Base-by-base conservation (phyloP, 2,329 filamentous ascomycete genomes). In the Penicillium sp. region DNA sequence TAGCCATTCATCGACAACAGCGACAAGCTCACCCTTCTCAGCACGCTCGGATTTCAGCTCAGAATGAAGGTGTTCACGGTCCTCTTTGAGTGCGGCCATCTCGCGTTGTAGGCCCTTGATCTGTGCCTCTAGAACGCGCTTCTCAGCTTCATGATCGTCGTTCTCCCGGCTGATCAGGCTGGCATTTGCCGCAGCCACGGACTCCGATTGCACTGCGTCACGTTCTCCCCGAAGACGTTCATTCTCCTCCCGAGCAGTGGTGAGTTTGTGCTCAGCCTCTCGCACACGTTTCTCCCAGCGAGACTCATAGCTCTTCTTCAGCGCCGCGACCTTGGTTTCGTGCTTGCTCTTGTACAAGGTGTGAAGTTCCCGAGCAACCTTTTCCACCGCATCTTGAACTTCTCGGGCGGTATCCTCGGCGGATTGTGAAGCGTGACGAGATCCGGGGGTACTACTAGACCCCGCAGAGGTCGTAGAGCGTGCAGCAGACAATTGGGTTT, bases 311-410 rank as follows among this genome's bases (percentile, higher is more conserved):
- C 77, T 80, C 56, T 82, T 80, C 62, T 83, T 97, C 50, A 98
- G 75, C 3, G 90, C 91, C 1, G 87, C 80, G 30, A 97, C 91
- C 72, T 98, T 98, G 48, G 84, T 87, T 71, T 97, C 91, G 64
- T 98, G 93, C 71, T 98, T 98, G 61, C 85, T 83, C 72, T 96
- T 97, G 77, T 98, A 98, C 8, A 95, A 77, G 0, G 84, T 78
- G 63, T 98, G 93, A 27, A 98, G 77, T 61, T 98, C 93, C 19
- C 88, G 80, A n/a, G 91, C 90, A 27, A 97, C 89, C 51, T 90
- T 88, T 67, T 95, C 88, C 15, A 91, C 85, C 2, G 86, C 85
- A 30, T 86, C 76, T 59, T 96, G 90, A 34, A 95, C 85, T 50
- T 94, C 88, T 26, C 71, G 67, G 28, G 69, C 73, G 21, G 76